Conservation (phyloP, 1,284 basidiomycete genomes). For the Thelephora terrestris region DNA sequence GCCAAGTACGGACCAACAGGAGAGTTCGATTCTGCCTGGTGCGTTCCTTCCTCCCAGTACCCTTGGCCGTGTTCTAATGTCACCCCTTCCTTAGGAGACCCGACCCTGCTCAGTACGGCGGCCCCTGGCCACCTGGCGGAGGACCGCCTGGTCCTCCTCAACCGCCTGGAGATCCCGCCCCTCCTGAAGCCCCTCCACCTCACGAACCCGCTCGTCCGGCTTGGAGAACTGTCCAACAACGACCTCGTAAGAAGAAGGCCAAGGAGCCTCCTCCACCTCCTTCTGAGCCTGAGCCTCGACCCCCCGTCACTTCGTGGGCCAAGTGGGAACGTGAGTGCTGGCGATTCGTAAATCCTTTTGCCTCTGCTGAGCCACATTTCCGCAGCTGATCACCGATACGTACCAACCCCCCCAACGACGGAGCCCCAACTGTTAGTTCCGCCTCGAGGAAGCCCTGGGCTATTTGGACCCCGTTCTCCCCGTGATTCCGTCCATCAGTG, state of each 20-base stretch:
- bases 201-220: slow-evolving; percentile 33
- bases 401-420: slow-evolving; percentile 32
- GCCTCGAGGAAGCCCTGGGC: slow-evolving; percentile 42
- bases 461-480: slow-evolving; percentile 56
- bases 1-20: slow-evolving; percentile 67
- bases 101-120: slow-evolving; percentile 17
- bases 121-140: slow-evolving; percentile 26
- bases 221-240: slow-evolving; percentile 43
- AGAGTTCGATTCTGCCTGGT: slow-evolving; percentile 68
- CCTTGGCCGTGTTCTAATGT: slow-evolving; percentile 4
- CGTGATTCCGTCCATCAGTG: slow-evolving; percentile 24
- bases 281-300: slow-evolving; percentile 13
- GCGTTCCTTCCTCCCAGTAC: slow-evolving; percentile 11
- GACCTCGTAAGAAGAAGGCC: slow-evolving; percentile 25
- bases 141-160: slow-evolving; percentile 33
- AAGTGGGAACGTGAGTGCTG: slow-evolving; percentile 57
- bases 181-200: slow-evolving; percentile 13
- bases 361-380: slow-evolving; percentile 14
- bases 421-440: slow-evolving; percentile 43
- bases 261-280: slow-evolving; percentile 18
- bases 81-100: slow-evolving; percentile 33
- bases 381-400: slow-evolving; percentile 3
- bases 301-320: slow-evolving; percentile 37
- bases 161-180: slow-evolving; percentile 21
- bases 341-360: slow-evolving; percentile 1